A percentile compares a stretch with the other conserved stretches of the same genome.
Evolutionary conservation across 805 yeast species (phyloP).

Genomic region (Yarrowia sp.): DNA sequence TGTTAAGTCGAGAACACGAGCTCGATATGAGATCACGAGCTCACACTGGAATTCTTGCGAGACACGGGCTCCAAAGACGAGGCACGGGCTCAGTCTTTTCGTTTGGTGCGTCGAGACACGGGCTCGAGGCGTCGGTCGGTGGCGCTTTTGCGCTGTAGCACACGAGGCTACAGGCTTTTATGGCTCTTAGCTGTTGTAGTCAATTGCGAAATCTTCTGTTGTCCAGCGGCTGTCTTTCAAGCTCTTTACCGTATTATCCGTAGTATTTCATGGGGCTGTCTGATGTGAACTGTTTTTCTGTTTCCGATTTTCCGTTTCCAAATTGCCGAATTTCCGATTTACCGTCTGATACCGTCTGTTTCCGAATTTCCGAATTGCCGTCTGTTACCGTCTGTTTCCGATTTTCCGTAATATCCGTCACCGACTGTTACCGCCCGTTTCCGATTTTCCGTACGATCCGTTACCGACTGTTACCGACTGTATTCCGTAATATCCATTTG

Average conservation of each 20-base stretch:
- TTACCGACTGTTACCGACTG: not conserved
- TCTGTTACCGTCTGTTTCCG: not conserved
- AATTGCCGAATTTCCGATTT: not conserved
- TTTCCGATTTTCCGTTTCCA: not conserved
- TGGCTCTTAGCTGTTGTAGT: constrained; percentile 20
- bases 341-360: not conserved
- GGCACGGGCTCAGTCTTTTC: constrained; percentile 13
- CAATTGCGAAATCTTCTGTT: constrained; percentile 14
- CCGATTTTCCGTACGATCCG: not conserved
- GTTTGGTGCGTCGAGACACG: constrained; percentile 12
- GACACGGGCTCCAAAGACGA: constrained; percentile 18
- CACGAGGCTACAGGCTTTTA: constrained; percentile 18
- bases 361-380: not conserved
- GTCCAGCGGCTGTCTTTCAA: constrained; percentile 1
- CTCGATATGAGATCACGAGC: constrained; percentile 22
- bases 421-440: not conserved
- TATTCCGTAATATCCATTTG: not conserved
- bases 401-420: not conserved
- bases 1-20: constrained; percentile 12
- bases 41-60: constrained; percentile 13
- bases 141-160: constrained; percentile 13
- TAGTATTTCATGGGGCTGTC: constrained; percentile 16
- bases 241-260: constrained; percentile 14
- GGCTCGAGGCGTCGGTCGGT: constrained; percentile 24
- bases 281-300: not conserved